Evolutionary conservation across 495 filamentous ascomycete genomes (phyloP), one percentile per base, ranked within the genome.

Genomic region (Thermothielavioides terrestris): DNA sequence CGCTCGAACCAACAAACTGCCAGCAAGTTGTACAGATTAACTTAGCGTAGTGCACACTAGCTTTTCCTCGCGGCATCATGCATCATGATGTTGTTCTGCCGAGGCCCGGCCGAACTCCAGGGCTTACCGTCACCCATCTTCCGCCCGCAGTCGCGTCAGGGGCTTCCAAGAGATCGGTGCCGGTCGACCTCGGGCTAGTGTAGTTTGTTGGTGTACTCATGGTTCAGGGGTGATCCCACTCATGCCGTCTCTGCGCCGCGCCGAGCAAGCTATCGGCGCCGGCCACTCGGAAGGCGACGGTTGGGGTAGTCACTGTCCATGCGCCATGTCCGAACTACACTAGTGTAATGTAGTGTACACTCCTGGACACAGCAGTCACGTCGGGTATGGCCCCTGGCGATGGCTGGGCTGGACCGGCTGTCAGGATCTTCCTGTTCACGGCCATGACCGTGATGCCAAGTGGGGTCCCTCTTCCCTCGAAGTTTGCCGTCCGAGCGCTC

Each of bases 401-500:
- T 20, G 23, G 21, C 21, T 23, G 37, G 42, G 42, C 28, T 45
- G 30, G 18, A 18, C 20, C 15, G 30, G 15, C 20, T 35, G 18
- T 34, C 12, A 34, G 27, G 42, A 34, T n/a, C 12, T 6, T 18
- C 17, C 41, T 14, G 43, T 44, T 53, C 37, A 44, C 37, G 38
- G 47, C 50, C n/a, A 7, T 28, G 34, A 4, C 22, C 9, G 45
- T 22, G 12, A 2, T 28, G 15, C 12, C n/a, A n/a, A n/a, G n/a
- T n/a, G n/a, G n/a, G n/a, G n/a, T n/a, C n/a, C n/a, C n/a, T n/a
- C n/a, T n/a, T n/a, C n/a, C n/a, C n/a, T n/a, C n/a, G n/a, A n/a
- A n/a, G n/a, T 27, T 25, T 32, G 5, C 37, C 30, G 49, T 52
- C 49, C 45, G 49, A 52, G 49, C 48, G 31, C 30, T 14, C 15